phyloP scores from a whole-genome alignment of 1,284 basidiomycete species.

The Cryptococcus floricola region DNA sequence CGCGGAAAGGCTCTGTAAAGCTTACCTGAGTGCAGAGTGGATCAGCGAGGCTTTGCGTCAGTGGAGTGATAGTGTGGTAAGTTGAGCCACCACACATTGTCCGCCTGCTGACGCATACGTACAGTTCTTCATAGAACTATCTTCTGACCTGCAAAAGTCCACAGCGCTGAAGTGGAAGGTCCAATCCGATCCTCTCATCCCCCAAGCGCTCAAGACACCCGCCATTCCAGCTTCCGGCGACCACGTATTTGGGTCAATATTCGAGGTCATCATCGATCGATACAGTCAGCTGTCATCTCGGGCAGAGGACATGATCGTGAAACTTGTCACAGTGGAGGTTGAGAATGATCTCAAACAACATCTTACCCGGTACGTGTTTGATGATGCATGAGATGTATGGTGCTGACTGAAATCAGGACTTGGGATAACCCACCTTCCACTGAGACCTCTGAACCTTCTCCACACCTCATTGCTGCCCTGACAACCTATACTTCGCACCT shows the following conservation, averaged over 20 bases:
- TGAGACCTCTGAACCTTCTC: slow-evolving; percentile 51
- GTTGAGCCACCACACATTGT: slow-evolving; percentile 30
- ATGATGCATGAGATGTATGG: not conserved
- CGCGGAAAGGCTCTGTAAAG: slow-evolving; percentile 74
- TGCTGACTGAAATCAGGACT: slow-evolving; percentile 26
- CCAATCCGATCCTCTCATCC: slow-evolving; percentile 45
- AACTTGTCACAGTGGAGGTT: slow-evolving; percentile 73
- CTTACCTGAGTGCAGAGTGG: slow-evolving; percentile 70
- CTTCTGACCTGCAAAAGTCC: slow-evolving; percentile 64
- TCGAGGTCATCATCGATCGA: slow-evolving; percentile 64
- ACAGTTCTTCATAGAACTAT: slow-evolving; percentile 85
- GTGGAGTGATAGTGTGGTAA: slow-evolving; percentile 83
- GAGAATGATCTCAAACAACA: slow-evolving; percentile 69
- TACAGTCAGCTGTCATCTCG: slow-evolving; percentile 62
- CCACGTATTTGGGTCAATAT: slow-evolving; percentile 58
- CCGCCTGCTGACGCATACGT: not conserved
- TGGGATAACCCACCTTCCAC: slow-evolving; percentile 37
- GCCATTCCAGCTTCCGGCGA: not conserved
- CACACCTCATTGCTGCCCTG: slow-evolving; percentile 65
- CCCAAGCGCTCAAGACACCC: slow-evolving; percentile 4
- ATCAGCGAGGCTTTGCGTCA: slow-evolving; percentile 62
- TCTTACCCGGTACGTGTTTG: slow-evolving; percentile 51
- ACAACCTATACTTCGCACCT: slow-evolving; percentile 70
- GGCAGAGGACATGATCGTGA: slow-evolving; percentile 79
- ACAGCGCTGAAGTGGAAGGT: slow-evolving; percentile 14